These are phyloP conservation scores for Sanghuangporus weigelae DNA, from an alignment of 1,284 basidiomycete genomes.

Conservation along the genomic window DNA sequence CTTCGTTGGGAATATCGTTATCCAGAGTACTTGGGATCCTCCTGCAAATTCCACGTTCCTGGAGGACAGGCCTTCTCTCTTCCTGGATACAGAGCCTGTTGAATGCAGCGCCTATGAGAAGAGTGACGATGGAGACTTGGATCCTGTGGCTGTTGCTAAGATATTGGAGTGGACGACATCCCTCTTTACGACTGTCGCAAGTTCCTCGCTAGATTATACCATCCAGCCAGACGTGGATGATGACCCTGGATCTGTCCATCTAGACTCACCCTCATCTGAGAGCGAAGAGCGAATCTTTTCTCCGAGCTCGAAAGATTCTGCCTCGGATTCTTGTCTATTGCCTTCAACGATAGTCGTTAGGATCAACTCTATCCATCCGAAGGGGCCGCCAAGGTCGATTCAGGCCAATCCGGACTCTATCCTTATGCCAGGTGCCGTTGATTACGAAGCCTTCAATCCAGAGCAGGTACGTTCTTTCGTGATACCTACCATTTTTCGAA, in stretches of 20 bases:
- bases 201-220: background rate
- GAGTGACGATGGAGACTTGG: background rate
- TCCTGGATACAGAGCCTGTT: background rate
- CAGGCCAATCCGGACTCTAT: background rate
- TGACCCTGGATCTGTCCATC: background rate
- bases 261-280: background rate
- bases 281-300: background rate
- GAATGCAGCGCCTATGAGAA: background rate
- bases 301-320: background rate
- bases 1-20: background rate
- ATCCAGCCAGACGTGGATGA: background rate
- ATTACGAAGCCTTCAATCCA: conserved; percentile 5
- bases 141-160: background rate
- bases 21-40: background rate
- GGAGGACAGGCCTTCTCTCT: background rate
- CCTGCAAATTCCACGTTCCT: background rate
- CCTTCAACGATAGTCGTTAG: background rate
- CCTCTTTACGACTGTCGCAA: conserved; percentile 15
- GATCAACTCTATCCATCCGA: background rate
- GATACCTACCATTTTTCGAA: background rate
- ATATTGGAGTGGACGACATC: conserved; percentile 13
- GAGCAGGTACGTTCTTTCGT: background rate
- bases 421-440: conserved; percentile 4
- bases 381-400: background rate
- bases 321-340: background rate